These are phyloP conservation scores for Globisporangium acanthophoron DNA, from an alignment of 352 stramenopile genomes.

Conservation along the genomic window DNA sequence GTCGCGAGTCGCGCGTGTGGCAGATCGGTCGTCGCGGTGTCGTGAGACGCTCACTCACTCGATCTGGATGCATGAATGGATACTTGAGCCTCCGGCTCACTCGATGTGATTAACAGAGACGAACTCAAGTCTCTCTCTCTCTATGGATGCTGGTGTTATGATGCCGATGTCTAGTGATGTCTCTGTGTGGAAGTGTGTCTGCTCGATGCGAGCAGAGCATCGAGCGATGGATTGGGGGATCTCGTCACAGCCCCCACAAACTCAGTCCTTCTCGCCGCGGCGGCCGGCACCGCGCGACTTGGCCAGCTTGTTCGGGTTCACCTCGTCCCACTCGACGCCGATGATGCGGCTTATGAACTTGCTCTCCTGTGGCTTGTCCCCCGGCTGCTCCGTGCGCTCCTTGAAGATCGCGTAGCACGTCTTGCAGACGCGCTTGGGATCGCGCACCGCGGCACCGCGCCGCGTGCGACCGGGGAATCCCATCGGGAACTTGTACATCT, in stretches of 20 bases:
- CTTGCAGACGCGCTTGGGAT: constrained; percentile 81
- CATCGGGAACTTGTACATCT: constrained; percentile 83
- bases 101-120: no score
- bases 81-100: no score
- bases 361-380: constrained; percentile 48
- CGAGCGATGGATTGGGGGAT: not conserved
- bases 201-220: not conserved
- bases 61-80: no score
- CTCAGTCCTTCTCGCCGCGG: constrained; percentile 44
- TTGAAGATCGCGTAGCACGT: constrained; percentile 85
- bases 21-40: no score
- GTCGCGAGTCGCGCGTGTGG: no score
- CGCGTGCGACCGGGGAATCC: constrained; percentile 72
- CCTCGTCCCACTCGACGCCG: constrained; percentile 85
- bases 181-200: not conserved
- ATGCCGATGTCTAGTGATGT: not conserved
- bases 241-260: not conserved
- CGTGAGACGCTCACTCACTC: no score
- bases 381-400: constrained; percentile 58
- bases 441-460: constrained; percentile 51
- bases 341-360: constrained; percentile 78
- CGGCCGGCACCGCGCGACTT: constrained; percentile 36
- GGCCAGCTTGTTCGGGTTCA: constrained; percentile 85
- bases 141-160: not conserved
- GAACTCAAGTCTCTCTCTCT: not conserved